Evolutionary conservation across 2,329 filamentous ascomycete genomes (phyloP), one percentile per base, ranked within the genome.

Genomic region (Sarocladium strictum): DNA sequence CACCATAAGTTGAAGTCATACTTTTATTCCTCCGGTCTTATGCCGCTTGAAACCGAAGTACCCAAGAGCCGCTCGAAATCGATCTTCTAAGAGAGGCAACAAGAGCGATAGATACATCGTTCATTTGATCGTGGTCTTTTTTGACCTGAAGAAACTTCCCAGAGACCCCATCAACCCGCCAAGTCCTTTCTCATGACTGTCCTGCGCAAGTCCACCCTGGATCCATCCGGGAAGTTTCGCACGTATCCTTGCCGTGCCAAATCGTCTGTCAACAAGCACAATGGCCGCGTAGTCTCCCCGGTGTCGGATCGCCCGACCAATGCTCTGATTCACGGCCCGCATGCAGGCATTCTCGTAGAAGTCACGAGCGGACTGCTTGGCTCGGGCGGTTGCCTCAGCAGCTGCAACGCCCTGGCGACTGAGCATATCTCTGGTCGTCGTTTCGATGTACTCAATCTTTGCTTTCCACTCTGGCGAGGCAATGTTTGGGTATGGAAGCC

Each of bases 301-400:
- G 67, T 99, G 94, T 47, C 94, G 78, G 62, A 99, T 97, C 1
- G 91, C 94, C 56, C 94, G 78, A 1, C 94, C 94, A 61, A 99
- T 92, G 65, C 90, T 94, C 74, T 99, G 94, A 68, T 99, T 99
- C 3, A 99, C 94, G 3, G 92, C 90, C 37, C 94, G 80, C 92
- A 99, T 97, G 68, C 92, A 97, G 0, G 90, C 84, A 66, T 97
- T 97, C 67, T 97, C 91, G 65, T 95, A 96, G 65, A 90, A 96
- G 57, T 93, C 89, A 53, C 86, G 76, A 2, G 87, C 85, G 3
- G 85, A 73, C 60, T 80, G 76, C 61, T 82, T 84, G 0, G 74
- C 75, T 37, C 53, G 58, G 1, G 58, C 54, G 3, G 56, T 54
- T 2, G 67, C 69, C 35, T 64, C 60, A 10, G 62, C 64, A n/a